phyloP scores from a whole-genome alignment of 2,329 filamentous ascomycete species.

The Ophiosphaerella korrae region DNA sequence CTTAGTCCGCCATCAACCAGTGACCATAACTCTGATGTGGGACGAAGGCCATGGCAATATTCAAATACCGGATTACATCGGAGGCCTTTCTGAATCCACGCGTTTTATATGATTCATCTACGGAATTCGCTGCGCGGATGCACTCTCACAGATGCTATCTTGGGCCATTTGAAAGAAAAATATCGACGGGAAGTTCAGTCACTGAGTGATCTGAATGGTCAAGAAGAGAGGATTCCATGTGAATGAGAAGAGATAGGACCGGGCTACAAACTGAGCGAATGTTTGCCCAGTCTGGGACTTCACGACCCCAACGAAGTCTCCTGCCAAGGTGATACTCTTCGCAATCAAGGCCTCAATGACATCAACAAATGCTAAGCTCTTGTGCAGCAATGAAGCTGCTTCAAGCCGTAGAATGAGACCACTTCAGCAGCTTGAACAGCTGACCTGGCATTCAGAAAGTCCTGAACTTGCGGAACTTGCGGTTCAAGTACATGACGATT shows the following conservation, averaged over 20 bases:
- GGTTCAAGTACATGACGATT: constrained; percentile 1
- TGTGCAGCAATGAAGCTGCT: background rate
- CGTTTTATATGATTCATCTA: background rate
- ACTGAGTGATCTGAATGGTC: too few relatives aligned
- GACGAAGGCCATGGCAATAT: background rate
- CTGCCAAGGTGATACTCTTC: background rate
- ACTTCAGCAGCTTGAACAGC: background rate
- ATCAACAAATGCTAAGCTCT: background rate
- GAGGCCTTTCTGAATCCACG: too few relatives aligned
- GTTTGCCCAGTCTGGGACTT: background rate
- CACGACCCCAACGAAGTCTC: background rate
- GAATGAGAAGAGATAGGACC: background rate
- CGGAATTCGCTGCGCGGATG: background rate
- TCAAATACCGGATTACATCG: background rate
- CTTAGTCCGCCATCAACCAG: background rate
- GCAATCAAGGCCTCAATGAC: background rate
- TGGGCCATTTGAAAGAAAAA: too few relatives aligned
- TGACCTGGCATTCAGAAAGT: background rate
- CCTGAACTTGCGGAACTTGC: background rate
- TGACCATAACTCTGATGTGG: background rate
- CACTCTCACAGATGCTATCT: too few relatives aligned
- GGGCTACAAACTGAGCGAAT: background rate
- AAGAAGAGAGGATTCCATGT: background rate
- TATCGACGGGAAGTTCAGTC: too few relatives aligned
- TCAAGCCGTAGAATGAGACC: background rate